Evolutionary conservation across 2,329 filamentous ascomycete species (phyloP), one percentile per base, ranked within the genome.

Genomic region (Aspergillus felis): DNA sequence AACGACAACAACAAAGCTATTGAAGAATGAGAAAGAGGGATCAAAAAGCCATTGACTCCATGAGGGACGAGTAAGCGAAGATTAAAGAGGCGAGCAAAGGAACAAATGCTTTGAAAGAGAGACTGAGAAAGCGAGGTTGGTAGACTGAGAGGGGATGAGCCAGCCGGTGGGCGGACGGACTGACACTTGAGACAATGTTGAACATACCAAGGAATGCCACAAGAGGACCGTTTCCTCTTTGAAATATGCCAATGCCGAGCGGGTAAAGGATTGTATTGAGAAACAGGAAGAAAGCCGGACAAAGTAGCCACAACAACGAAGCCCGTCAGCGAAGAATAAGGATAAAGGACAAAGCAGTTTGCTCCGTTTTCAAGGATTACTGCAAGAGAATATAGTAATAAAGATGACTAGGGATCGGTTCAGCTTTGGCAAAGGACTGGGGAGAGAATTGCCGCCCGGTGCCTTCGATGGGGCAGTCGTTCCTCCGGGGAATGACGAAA

Each of bases 401-500:
- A 48, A 48, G 53, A 60, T n/a, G 46, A 51, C n/a, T 50, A 28
- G n/a, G 14, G 14, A 17, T 38, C 14, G 5, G 14, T 17, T 38
- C 32, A 17, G 32, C 1, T 38, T 38, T 38, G 32, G 32, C 32
- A 51, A 56, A 56, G 56, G 53, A 48, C 53, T 56, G 53, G 46
- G 47, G 57, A 54, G 54, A 59, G 56, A 54, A 63, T 55, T 62
- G 59, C 63, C 62, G 64, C 61, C 58, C 59, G 59, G 50, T 51
- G 57, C 56, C 22, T 59, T 55, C 61, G 64, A 64, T 65, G 68
- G 66, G 66, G 68, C 69, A 68, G 70, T 70, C 67, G 72, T 74
- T 76, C 73, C 74, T 65, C 74, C 74, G 65, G 73, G 73, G 73
- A 74, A 74, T 68, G 69, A 71, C 64, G 57, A 64, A 63, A 58